Base-by-base conservation (phyloP, 768 basidiomycete genomes). In the Saitozyma sp. region DNA sequence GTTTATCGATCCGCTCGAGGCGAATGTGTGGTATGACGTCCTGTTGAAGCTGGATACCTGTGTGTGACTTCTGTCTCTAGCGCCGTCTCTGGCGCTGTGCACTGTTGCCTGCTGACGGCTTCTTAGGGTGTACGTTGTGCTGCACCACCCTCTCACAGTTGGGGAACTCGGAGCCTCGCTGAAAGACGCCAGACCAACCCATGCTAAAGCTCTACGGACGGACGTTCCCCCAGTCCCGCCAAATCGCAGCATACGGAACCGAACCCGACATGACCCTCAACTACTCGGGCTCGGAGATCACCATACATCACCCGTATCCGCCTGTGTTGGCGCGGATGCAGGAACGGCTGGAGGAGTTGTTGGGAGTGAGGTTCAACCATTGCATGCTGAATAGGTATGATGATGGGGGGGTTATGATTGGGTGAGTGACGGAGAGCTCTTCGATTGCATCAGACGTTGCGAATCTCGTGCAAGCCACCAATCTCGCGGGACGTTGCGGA, bases 351-450 rank as follows among this genome's bases (percentile, higher is more conserved):
- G 80, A 81, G 51, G 58, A 59, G 4, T 64, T 56, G 20, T 66
- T 82, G 8, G 77, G 76, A 0, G 73, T 80, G 9, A 67, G 49
- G 46, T 83, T 82, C 70, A 82, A 83, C 52, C 81, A 82, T 64
- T 72, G 73, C 55, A 81, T 83, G 81, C 70, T 81, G 63, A 83
- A 83, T 57, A 59, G 70, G 20, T 83, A 83, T 63, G 79, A 80
- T 63, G 73, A 81, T 62, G 81, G 81, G 4, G 51, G 48, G 43
- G 80, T 77, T 29, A 78, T 78, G 54, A 81, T 81, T 17, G 81
- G 72, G 80, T 79, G 51, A 56, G 73, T 65, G 29, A 29, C 29
- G 29, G 29, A 29, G 29, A 2, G 29, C 29, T 29, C 29, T 29
- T 29, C 29, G 29, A 29, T 29, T n/a, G 1, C 50, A 38, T 17